Evolutionary conservation across 208 protist genomes (phyloP), one percentile per base, ranked within the genome.

Genomic region (Leishmania amazonensis): DNA sequence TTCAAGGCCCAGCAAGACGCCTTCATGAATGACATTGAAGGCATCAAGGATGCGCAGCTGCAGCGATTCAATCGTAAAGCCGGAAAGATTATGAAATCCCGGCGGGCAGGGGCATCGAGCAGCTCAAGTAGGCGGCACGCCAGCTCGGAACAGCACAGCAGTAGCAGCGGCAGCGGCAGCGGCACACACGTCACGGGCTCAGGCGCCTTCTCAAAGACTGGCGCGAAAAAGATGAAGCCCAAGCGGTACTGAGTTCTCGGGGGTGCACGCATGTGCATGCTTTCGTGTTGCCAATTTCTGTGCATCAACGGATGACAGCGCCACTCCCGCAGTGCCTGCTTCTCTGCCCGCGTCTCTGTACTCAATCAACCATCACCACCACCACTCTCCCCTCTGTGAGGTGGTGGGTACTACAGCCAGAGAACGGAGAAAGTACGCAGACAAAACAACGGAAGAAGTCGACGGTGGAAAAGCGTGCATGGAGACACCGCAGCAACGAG

Each of bases 11-110:
- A 97, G 81, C 89, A 95, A 58, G 78, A 86, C 5, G 91, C 85
- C 6, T 97, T 97, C 73, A 35, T 88, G 57, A 94, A 94, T 40
- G 91, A 97, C 76, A 87, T 97, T 80, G 91, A 87, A 0, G 51
- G 67, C 24, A 96, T 97, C 49, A 85, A 84, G n/a, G 85, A 91
- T n/a, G 81, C 77, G 31, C 94, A 97, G 79, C 65, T 45, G 8
- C 47, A 84, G 62, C 89, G 85, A 24, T 17, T n/a, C 2, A 58
- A 64, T 31, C 57, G 57, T 47, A 78, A 78, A n/a, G 75, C 38
- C 35, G 13, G 57, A 45, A 65, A 68, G 35, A 64, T 13, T 11
- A 57, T 42, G 73, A 35, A 45, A 19, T 15, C 73, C 45, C 51
- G 17, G 31, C 15, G 28, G 42, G 49, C 49, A 45, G 24, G 17